Evolutionary conservation across 768 basidiomycete genomes (phyloP).

Genomic region (Lyophyllum decastes): DNA sequence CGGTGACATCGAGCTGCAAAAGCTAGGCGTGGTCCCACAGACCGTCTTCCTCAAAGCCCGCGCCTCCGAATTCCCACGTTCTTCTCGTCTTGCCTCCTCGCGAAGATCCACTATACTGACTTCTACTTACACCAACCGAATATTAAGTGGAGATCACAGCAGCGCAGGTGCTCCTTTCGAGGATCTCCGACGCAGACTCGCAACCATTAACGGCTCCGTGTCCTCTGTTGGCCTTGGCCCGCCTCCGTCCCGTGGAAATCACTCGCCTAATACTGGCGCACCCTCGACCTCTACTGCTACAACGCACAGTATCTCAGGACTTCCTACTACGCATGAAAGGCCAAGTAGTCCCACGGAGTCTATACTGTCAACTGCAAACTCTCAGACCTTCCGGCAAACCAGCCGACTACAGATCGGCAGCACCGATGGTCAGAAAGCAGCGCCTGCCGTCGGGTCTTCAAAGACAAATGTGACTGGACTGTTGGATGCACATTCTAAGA

Average conservation of each 20-base stretch:
- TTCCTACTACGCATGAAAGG: slow-evolving; percentile 44
- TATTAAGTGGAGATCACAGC: slow-evolving; percentile 48
- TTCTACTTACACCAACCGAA: slow-evolving; percentile 49
- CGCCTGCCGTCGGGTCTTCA: slow-evolving; percentile 87
- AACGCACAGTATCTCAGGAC: slow-evolving; percentile 22
- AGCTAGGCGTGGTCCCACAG: slow-evolving; percentile 86
- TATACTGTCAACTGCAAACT: slow-evolving; percentile 70
- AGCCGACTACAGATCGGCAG: slow-evolving; percentile 72
- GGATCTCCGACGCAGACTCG: slow-evolving; percentile 75
- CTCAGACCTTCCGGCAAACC: slow-evolving; percentile 54
- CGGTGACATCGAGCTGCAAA: slow-evolving; percentile 77
- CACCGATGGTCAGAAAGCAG: slow-evolving; percentile 80
- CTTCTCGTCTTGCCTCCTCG: slow-evolving; percentile 38
- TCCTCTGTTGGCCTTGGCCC: slow-evolving; percentile 57
- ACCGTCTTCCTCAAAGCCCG: slow-evolving; percentile 84
- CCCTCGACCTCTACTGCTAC: slow-evolving; percentile 26
- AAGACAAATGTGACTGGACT: slow-evolving; percentile 82
- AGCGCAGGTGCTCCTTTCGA: slow-evolving; percentile 65
- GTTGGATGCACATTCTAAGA: slow-evolving; percentile 73
- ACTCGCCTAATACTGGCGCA: slow-evolving; percentile 36
- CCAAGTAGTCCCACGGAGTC: slow-evolving; percentile 85
- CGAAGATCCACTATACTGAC: slow-evolving; percentile 47
- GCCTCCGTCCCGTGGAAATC: slow-evolving; percentile 39
- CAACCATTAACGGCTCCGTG: slow-evolving; percentile 71
- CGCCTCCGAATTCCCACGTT: slow-evolving; percentile 39